Base-by-base conservation (phyloP, 2,329 filamentous ascomycete species). In the Epichloe typhina region DNA sequence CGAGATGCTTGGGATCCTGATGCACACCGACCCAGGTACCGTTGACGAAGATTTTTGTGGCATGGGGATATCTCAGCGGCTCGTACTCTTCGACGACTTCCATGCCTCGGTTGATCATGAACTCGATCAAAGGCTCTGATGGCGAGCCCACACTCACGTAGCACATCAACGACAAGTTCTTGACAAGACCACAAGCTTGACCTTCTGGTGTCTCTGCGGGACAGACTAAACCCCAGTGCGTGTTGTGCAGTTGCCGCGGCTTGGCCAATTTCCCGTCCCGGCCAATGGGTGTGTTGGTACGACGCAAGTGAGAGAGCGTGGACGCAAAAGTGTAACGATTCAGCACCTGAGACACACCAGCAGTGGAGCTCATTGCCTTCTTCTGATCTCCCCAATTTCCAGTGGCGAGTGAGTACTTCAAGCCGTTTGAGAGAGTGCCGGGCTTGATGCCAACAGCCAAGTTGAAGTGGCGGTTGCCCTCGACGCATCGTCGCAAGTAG, bases 361-460 rank as follows among this genome's bases (percentile, higher is more conserved):
- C 93, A 56, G 94, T 97, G 1, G 90, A 88, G 59, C 85, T 91
- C 60, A 87, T 86, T 19, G 93, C 90, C 74, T 97, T 98, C 78
- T 97, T 98, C 73, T 98, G 93, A 58, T 98, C 93, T 63, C 93
- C 94, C 94, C 93, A 98, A 70, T 98, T 98, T 58, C 93, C 93
- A 13, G 93, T 98, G 26, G 93, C 91, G 55, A 98, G 75, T 49
- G 93, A 96, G 69, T 98, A 98, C 65, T 96, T 95, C 57, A 98
- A 72, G 47, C 91, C 93, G 63, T 93, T 94, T 19, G 90, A 95
- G 58, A 98, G 77, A 19, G 93, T 95, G 55, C 83, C 85, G 21
- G 86, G 83, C 72, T 96, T 97, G 62, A 97, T 85, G 58, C 89
- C 93, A 52, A 95, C 79, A 13, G 87, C 87, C 41, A 97, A 72